These are phyloP conservation scores for Mrakiaceae sp. DNA, from an alignment of 1,284 basidiomycete genomes.

Conservation along the genomic window DNA sequence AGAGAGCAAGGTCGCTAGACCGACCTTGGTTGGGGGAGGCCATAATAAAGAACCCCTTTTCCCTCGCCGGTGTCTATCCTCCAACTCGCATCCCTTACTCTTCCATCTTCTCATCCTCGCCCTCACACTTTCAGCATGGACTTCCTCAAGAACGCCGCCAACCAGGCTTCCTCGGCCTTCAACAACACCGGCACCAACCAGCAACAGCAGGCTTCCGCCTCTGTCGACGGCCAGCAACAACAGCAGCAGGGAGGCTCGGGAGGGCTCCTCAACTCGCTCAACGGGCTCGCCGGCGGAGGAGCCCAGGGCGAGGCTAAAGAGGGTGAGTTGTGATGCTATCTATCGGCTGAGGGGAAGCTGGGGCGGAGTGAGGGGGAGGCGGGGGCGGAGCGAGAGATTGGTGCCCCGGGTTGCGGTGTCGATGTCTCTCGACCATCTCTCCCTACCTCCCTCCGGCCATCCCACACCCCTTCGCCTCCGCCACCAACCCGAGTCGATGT, in stretches of 20 bases:
- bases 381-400: background rate
- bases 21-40: too few species aligned
- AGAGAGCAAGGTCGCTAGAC: too few species aligned
- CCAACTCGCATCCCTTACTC: too few species aligned
- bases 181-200: background rate
- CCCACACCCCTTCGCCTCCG: background rate
- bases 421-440: too few species aligned
- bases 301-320: background rate
- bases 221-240: background rate
- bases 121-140: background rate
- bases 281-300: background rate
- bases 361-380: background rate
- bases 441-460: background rate
- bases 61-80: too few species aligned
- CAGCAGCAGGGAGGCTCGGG: background rate
- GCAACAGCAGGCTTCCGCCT: background rate
- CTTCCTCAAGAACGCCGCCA: background rate
- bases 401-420: background rate
- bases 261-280: background rate
- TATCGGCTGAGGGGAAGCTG: background rate
- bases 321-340: background rate
- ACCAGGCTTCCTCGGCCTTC: background rate
- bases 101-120: too few species aligned
- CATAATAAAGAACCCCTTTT: too few species aligned
- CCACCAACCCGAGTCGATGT: background rate